These are phyloP conservation scores for Picea sitchensis DNA, from an alignment of 75 land plant genomes.

Conservation along the genomic window DNA sequence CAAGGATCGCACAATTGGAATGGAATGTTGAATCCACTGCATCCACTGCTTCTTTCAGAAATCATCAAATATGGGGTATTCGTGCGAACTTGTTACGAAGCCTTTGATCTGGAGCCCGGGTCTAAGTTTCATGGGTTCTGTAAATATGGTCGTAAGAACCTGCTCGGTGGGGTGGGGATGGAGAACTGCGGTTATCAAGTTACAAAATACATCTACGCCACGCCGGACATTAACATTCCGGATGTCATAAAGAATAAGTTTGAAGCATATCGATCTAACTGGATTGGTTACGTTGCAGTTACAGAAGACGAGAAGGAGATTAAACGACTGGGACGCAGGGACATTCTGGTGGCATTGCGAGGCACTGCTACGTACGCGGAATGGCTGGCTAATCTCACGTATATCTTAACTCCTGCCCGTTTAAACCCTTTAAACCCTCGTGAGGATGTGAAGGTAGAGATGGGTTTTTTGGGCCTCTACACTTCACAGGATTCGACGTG, in stretches of 20 bases:
- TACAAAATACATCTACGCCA: constrained; percentile 75
- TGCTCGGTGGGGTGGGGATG: constrained; percentile 30
- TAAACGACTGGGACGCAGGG: constrained; percentile 32
- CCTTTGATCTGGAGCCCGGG: constrained; percentile 59
- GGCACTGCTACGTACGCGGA: constrained; percentile 21
- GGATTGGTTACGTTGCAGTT: constrained; percentile 72
- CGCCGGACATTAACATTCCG: constrained; percentile 41
- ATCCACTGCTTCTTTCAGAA: constrained; percentile 50
- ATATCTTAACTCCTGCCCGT: constrained; percentile 13
- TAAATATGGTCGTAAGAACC: constrained; percentile 27
- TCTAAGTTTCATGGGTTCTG: constrained; percentile 63
- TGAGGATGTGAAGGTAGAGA: constrained; percentile 51
- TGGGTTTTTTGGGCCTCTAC: constrained; percentile 60
- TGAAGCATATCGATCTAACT: constrained; percentile 27
- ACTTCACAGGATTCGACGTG: constrained; percentile 38
- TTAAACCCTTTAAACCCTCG: background rate
- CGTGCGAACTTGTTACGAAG: constrained; percentile 46
- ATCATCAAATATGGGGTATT: constrained; percentile 77
- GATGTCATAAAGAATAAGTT: background rate
- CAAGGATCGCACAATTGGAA: constrained; percentile 70
- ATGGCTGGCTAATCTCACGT: constrained; percentile 23
- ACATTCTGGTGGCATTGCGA: constrained; percentile 32
- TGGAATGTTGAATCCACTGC: constrained; percentile 25
- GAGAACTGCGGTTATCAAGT: constrained; percentile 46
- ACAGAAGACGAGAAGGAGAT: constrained; percentile 25